These are phyloP conservation scores for Aspergillus incahuasiensis DNA, from an alignment of 495 filamentous ascomycete genomes.

Conservation along the genomic window DNA sequence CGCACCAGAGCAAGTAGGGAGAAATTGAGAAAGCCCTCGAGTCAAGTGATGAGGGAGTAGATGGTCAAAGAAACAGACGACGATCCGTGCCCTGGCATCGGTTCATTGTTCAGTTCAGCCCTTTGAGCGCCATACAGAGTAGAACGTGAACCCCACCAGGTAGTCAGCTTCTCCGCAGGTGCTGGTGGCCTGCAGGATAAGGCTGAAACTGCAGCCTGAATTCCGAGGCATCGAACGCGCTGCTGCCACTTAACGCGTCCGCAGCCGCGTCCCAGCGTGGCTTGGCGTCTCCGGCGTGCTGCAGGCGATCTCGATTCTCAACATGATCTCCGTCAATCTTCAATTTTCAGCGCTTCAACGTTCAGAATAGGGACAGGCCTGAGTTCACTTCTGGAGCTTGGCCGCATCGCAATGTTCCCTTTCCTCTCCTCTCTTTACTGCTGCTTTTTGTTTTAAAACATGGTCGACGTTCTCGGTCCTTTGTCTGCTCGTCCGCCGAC, in stretches of 20 bases:
- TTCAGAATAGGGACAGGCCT: constrained; percentile 18
- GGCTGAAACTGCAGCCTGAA: not conserved
- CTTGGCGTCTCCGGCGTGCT: constrained; percentile 22
- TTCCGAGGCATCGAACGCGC: constrained; percentile 19
- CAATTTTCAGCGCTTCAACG: constrained; percentile 3
- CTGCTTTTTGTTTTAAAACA: constrained; percentile 30
- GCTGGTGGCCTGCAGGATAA: constrained; percentile 2
- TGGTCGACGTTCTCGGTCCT: constrained; percentile 49
- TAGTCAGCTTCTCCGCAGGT: constrained; percentile 13
- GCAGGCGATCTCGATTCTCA: constrained; percentile 1
- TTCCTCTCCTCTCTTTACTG: constrained; percentile 13
- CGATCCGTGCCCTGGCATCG: not conserved
- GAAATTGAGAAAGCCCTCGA: not conserved
- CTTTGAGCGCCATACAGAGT: constrained; percentile 1
- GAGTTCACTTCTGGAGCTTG: constrained; percentile 15
- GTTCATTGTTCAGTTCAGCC: constrained; percentile 2
- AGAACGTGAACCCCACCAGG: constrained; percentile 14
- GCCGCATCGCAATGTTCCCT: constrained; percentile 32
- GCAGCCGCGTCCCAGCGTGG: constrained; percentile 23
- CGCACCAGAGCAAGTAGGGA: not conserved
- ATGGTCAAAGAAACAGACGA: not conserved
- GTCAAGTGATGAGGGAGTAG: not conserved
- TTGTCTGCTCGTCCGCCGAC: constrained; percentile 54
- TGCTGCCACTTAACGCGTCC: constrained; percentile 40
- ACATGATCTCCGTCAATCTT: constrained; percentile 11